Conservation (phyloP, 306 rosid genomes). For the Dalbergia oliveri region DNA sequence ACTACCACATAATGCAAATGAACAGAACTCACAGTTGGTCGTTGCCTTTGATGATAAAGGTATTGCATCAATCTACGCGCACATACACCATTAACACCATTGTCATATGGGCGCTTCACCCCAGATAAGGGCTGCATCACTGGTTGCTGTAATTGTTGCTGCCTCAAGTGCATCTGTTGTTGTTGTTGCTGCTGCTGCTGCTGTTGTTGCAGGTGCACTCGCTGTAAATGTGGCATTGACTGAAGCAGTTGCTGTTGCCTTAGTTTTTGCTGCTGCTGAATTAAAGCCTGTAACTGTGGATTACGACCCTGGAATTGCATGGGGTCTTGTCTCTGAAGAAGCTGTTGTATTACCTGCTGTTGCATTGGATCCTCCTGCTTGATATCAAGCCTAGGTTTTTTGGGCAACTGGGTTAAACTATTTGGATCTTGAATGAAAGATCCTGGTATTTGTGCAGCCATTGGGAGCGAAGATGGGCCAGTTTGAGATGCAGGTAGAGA, state of each 20-base stretch:
- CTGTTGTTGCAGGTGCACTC: slow-evolving; percentile 74
- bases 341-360: slow-evolving; percentile 83
- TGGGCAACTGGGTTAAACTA: slow-evolving; percentile 65
- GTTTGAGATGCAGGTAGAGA: slow-evolving; percentile 71
- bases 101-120: slow-evolving; percentile 78
- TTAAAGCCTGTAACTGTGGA: slow-evolving; percentile 77
- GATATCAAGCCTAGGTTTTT: slow-evolving; percentile 85
- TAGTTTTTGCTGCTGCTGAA: slow-evolving; percentile 83
- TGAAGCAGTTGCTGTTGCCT: slow-evolving; percentile 75
- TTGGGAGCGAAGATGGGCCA: slow-evolving; percentile 63
- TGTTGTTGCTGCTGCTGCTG: slow-evolving; percentile 61
- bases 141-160: slow-evolving; percentile 91
- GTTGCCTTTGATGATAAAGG: slow-evolving; percentile 90
- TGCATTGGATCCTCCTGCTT: slow-evolving; percentile 86
- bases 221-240: slow-evolving; percentile 88
- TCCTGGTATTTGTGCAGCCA: slow-evolving; percentile 71
- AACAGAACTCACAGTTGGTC: slow-evolving; percentile 73
- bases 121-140: slow-evolving; percentile 71
- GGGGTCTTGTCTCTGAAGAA: slow-evolving; percentile 86
- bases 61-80: slow-evolving; percentile 97
- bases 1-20: slow-evolving; percentile 27
- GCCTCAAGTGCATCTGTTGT: slow-evolving; percentile 81
- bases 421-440: slow-evolving; percentile 81
- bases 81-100: slow-evolving; percentile 89
- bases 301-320: slow-evolving; percentile 80